These are phyloP conservation scores for Diaporthe helianthi DNA, from an alignment of 2,329 filamentous ascomycete genomes.

Conservation along the genomic window DNA sequence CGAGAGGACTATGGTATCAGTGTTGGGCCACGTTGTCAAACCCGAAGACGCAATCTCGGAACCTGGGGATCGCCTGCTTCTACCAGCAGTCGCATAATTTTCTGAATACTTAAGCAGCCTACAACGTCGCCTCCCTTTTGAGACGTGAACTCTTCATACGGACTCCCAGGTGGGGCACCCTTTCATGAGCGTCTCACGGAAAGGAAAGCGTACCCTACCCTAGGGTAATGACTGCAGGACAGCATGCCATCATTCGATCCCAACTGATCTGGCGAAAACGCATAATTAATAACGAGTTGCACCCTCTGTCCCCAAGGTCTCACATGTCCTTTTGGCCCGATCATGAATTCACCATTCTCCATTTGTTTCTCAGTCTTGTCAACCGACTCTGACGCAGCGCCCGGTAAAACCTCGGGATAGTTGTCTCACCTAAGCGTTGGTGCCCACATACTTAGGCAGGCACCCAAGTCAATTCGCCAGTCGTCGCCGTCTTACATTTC, in stretches of 20 bases:
- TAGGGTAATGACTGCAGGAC: too few relatives aligned
- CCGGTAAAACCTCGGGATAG: constrained; percentile 9
- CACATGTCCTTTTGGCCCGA: neutral
- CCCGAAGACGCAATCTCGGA: neutral
- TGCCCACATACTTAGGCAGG: too few relatives aligned
- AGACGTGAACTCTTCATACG: neutral
- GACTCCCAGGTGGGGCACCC: neutral
- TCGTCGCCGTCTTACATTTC: neutral
- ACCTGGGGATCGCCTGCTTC: neutral
- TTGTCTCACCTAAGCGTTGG: neutral
- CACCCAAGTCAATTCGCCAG: neutral
- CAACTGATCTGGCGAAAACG: neutral
- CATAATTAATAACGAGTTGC: neutral
- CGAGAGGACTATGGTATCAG: neutral
- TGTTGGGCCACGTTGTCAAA: neutral
- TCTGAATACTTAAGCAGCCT: neutral
- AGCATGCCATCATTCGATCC: neutral
- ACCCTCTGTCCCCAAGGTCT: neutral
- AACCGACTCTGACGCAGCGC: neutral
- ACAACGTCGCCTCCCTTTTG: neutral
- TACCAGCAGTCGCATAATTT: neutral
- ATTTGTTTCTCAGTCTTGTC: neutral
- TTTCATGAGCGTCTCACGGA: neutral
- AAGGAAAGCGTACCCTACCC: neutral
- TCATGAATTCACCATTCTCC: neutral